These are phyloP conservation scores for Ilyonectria robusta DNA, from an alignment of 2,329 filamentous ascomycete genomes.

Conservation along the genomic window DNA sequence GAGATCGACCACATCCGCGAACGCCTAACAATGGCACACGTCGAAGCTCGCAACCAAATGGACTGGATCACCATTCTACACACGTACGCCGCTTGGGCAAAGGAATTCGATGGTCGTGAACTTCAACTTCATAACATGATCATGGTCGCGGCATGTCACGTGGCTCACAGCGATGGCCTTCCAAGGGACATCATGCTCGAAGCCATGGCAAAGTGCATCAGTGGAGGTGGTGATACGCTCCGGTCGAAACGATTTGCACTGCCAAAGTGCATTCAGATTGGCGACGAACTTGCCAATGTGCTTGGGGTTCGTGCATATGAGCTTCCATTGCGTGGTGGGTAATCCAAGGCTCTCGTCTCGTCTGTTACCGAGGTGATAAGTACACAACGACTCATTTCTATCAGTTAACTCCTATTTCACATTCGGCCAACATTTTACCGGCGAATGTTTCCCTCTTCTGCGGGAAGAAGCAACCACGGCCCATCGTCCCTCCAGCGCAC, in stretches of 20 bases:
- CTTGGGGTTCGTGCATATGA: constrained; percentile 44
- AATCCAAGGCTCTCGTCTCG: constrained; percentile 19
- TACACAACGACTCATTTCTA: constrained; percentile 31
- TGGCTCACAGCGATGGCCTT: constrained; percentile 42
- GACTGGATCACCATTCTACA: constrained; percentile 44
- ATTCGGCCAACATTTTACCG: constrained; percentile 46
- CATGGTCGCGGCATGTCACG: constrained; percentile 45
- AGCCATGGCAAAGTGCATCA: constrained; percentile 46
- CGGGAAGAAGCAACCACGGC: constrained; percentile 42
- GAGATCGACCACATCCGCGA: constrained; percentile 39
- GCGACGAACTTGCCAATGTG: constrained; percentile 43
- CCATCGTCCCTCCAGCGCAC: constrained; percentile 39
- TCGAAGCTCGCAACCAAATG: constrained; percentile 40
- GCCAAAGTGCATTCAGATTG: constrained; percentile 47
- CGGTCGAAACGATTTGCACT: constrained; percentile 46
- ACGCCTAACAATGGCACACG: constrained; percentile 40
- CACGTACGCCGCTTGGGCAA: constrained; percentile 42
- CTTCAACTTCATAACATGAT: constrained; percentile 46
- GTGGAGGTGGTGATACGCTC: constrained; percentile 44
- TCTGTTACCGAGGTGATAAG: constrained; percentile 10
- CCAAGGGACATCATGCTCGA: constrained; percentile 39
- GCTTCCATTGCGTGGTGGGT: constrained; percentile 45
- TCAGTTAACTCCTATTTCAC: constrained; percentile 47
- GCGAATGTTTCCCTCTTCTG: constrained; percentile 44
- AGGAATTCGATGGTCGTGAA: constrained; percentile 43